These are phyloP conservation scores for Papiliotrema fonsecae DNA, from an alignment of 1,284 basidiomycete species.

Conservation along the genomic window DNA sequence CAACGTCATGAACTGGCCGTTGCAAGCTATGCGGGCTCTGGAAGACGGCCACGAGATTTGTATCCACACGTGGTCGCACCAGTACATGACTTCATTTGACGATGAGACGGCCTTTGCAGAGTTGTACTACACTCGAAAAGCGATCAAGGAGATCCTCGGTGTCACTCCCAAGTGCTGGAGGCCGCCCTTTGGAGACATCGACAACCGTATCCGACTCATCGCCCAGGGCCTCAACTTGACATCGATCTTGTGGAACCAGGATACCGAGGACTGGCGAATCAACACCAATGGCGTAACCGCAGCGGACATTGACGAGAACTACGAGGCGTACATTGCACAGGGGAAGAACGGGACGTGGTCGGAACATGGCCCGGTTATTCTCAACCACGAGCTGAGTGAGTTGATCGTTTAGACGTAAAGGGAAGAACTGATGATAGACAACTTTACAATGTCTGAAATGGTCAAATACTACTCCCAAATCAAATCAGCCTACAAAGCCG, in stretches of 20 bases:
- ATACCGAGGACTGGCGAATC: constrained; percentile 51
- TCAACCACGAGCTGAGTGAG: constrained; percentile 50
- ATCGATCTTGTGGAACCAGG: constrained; percentile 52
- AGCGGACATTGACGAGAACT: constrained; percentile 48
- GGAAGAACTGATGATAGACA: constrained; percentile 23
- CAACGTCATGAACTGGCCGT: constrained; percentile 55
- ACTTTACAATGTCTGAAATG: constrained; percentile 45
- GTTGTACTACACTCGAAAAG: constrained; percentile 54
- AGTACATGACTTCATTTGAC: constrained; percentile 51
- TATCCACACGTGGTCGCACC: constrained; percentile 51
- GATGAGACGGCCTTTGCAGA: constrained; percentile 55
- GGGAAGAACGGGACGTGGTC: constrained; percentile 43
- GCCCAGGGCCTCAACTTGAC: constrained; percentile 51
- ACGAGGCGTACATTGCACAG: constrained; percentile 47
- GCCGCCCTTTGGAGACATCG: constrained; percentile 52
- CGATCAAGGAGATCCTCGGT: constrained; percentile 52
- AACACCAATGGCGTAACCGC: constrained; percentile 37
- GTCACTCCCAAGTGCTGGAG: constrained; percentile 52
- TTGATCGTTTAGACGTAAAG: neutral
- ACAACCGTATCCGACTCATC: constrained; percentile 54
- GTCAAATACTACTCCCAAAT: constrained; percentile 37
- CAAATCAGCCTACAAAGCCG: constrained; percentile 39
- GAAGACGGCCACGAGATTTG: constrained; percentile 50
- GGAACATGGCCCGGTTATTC: constrained; percentile 47
- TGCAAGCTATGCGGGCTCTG: constrained; percentile 52